Base-by-base conservation (phyloP, 257 asterid genomes). In the Paulownia fortunei region DNA sequence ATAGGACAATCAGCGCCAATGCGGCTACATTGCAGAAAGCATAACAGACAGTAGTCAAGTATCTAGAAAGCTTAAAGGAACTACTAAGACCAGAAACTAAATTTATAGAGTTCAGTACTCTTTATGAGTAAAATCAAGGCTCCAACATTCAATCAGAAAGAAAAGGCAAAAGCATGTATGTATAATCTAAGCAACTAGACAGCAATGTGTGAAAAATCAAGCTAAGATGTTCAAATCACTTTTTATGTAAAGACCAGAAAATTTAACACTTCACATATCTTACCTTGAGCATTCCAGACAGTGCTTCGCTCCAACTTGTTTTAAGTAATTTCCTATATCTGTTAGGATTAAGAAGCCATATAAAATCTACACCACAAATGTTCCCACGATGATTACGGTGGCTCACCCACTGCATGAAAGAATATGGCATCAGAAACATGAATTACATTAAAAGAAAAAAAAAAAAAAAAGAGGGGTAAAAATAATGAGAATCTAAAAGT, bases 361-460 rank as follows among this genome's bases (percentile, higher is more conserved):
- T 96, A 62, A 96, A 96, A 85, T 96, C 99, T 16, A 96, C 99
- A 2, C 98, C 99, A 65, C 99, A 96, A 72, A 96, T 90, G 84
- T 96, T 96, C 37, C 99, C 99, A 8, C 97, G 97, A 78, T 96
- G 99, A 87, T 96, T 96, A n/a, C 97, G 97, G 76, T 96, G 98
- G 82, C 98, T 96, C 69, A 93, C 90, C 99, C 99, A 96, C 99
- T 96, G 79, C 82, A 84, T 32, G 79, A 54, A 62, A 59, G 13
- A 19, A 61, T 13, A 65, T 16, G 77, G 55, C 42, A 72, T 84
- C 66, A 86, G 79, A 70, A 37, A 72, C 36, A 36, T 7, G 82
- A 82, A 74, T 11, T 63, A 70, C 49, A 37, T 69, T 19, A 6
- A 15, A 46, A n/a, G 9, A 16, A 30, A 42, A 0, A 36, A 30